Evolutionary conservation across 495 filamentous ascomycete genomes (phyloP).

Genomic region (Tuber brumale): DNA sequence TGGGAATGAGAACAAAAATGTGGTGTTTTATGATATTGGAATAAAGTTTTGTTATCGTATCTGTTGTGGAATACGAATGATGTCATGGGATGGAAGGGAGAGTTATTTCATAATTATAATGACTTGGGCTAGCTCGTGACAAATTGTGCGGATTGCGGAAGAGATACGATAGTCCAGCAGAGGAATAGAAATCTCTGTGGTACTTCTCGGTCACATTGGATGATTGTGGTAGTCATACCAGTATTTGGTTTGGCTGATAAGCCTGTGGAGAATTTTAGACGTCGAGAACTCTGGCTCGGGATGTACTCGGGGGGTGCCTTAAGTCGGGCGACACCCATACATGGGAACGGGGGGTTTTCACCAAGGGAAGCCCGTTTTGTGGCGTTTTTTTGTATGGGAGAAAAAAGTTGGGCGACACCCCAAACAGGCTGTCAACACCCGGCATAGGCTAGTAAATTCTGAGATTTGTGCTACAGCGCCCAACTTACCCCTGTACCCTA

Average conservation of each 20-base stretch:
- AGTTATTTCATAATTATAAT: background rate
- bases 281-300: background rate
- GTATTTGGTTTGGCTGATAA: background rate
- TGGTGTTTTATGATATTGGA: background rate
- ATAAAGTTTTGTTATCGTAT: background rate
- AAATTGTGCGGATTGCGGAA: background rate
- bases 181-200: background rate
- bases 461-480: too few species aligned
- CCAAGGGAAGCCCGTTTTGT: too few species aligned
- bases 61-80: background rate
- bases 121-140: background rate
- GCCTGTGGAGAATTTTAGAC: background rate
- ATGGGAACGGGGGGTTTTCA: too few species aligned
- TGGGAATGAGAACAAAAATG: background rate
- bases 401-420: too few species aligned
- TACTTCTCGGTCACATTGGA: background rate
- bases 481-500: too few species aligned
- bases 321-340: too few species aligned
- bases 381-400: too few species aligned
- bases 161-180: background rate
- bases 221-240: background rate
- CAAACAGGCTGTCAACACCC: too few species aligned
- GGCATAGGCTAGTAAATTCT: too few species aligned
- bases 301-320: too few species aligned
- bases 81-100: too few species aligned